Percentiles rank a stretch among this genome's conserved stretches.
phyloP scores from a whole-genome alignment of 176 grass and related monocot genomes.

The Hyparrhenia diplandra region DNA sequence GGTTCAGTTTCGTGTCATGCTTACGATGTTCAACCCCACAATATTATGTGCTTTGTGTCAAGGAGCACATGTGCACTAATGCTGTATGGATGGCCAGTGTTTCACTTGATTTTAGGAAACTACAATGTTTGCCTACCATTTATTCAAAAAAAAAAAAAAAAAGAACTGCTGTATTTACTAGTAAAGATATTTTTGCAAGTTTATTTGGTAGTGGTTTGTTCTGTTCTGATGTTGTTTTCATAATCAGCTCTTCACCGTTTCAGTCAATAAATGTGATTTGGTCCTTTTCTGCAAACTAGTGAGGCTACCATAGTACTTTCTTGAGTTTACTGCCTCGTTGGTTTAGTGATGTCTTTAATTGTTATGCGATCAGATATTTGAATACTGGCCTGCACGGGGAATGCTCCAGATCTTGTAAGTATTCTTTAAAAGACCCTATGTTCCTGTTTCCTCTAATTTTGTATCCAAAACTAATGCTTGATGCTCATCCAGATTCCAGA shows the following conservation, averaged over 20 bases:
- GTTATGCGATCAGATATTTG: conserved; percentile 54
- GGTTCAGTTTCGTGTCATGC: not conserved
- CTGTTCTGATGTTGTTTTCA: not conserved
- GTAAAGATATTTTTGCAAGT: not conserved
- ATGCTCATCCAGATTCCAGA: not conserved
- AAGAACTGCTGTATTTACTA: not conserved
- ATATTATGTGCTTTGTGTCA: not conserved
- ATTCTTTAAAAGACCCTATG: not conserved
- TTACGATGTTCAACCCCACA: not conserved
- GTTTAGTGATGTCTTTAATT: not conserved
- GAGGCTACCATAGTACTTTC: not conserved
- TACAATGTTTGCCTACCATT: not conserved
- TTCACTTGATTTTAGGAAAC: not conserved
- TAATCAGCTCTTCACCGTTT: not conserved
- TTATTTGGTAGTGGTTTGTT: not conserved
- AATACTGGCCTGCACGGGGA: conserved; percentile 85
- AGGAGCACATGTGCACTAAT: not conserved
- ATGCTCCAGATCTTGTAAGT: conserved; percentile 99
- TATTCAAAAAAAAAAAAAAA: not conserved
- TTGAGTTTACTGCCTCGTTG: not conserved
- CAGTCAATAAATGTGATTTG: not conserved
- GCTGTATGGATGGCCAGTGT: not conserved
- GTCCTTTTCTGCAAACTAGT: not conserved
- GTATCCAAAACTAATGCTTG: not conserved
- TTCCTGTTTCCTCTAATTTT: too few relatives aligned